Evolutionary conservation across 2,329 filamentous ascomycete genomes (phyloP).

Genomic region (Claviceps maximensis): DNA sequence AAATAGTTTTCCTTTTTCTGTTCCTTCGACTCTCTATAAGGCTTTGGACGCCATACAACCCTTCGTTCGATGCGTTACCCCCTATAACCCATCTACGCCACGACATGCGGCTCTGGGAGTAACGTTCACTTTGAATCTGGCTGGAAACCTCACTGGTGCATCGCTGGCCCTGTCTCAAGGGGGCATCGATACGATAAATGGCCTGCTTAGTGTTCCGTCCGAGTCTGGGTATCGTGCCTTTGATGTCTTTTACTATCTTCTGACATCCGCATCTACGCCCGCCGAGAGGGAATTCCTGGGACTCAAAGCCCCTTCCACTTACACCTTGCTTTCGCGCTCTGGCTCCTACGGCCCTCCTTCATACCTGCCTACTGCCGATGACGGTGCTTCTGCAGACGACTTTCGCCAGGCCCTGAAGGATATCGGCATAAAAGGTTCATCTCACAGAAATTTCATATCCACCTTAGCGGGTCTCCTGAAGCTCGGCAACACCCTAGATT

Average conservation of each 20-base stretch:
- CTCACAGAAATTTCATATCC: conserved; percentile 72
- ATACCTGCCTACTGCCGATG: conserved; percentile 85
- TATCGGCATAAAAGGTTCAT: conserved; percentile 83
- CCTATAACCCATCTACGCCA: conserved; percentile 73
- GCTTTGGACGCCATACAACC: conserved; percentile 72
- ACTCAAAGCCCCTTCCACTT: conserved; percentile 63
- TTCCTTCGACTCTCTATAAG: conserved; percentile 63
- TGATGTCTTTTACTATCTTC: conserved; percentile 93
- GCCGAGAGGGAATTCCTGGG: conserved; percentile 81
- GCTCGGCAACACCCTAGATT: conserved; percentile 79
- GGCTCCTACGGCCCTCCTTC: conserved; percentile 75
- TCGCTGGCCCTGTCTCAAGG: conserved; percentile 69
- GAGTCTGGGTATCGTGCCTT: conserved; percentile 82
- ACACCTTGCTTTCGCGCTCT: conserved; percentile 67
- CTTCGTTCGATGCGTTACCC: conserved; percentile 77
- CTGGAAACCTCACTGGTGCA: conserved; percentile 65
- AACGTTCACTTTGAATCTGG: conserved; percentile 67
- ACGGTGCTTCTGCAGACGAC: conserved; percentile 85
- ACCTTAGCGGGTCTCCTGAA: conserved; percentile 78
- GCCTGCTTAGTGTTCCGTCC: conserved; percentile 66
- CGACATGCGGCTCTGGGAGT: conserved; percentile 71
- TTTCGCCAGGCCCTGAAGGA: conserved; percentile 76
- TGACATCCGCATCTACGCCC: conserved; percentile 80
- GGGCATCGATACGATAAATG: conserved; percentile 72
- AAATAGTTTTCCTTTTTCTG: conserved; percentile 62